These are phyloP conservation scores for Vaccinium corymbosum DNA, from an alignment of 148 eudicot species.

Conservation along the genomic window DNA sequence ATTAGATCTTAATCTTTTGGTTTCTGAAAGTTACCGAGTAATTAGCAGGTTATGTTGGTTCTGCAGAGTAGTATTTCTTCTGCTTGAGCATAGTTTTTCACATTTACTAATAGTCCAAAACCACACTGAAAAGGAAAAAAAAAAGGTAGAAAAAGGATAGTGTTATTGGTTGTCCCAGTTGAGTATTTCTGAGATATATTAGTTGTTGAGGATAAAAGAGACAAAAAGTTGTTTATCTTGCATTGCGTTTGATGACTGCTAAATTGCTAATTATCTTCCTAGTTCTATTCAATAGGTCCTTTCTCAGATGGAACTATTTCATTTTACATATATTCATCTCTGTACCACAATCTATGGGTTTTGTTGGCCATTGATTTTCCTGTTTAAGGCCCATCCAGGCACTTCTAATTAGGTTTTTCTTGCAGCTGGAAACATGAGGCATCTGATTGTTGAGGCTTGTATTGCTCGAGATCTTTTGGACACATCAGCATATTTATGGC, in stretches of 20 bases:
- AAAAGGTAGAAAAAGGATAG: not conserved
- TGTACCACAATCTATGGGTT: not conserved
- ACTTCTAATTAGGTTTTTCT: slow-evolving; percentile 1
- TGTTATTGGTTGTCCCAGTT: not conserved
- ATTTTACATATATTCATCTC: not conserved
- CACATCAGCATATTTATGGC: slow-evolving; percentile 84
- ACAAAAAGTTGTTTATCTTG: not conserved
- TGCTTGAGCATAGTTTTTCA: not conserved
- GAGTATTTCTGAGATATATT: not conserved
- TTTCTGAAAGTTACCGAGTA: not conserved
- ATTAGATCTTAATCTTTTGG: not conserved
- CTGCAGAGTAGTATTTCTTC: not conserved
- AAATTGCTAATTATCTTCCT: not conserved
- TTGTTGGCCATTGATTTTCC: not conserved
- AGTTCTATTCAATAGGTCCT: not conserved
- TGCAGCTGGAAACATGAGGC: slow-evolving; percentile 92
- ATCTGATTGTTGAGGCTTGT: slow-evolving; percentile 66
- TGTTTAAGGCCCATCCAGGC: not conserved
- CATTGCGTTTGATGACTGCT: not conserved
- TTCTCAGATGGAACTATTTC: not conserved
- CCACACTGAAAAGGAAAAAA: not conserved
- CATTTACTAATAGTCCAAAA: not conserved
- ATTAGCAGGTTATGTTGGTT: not conserved
- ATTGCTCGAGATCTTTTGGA: slow-evolving; percentile 51
- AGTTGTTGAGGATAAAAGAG: not conserved